phyloP scores from a whole-genome alignment of 208 protist species.

The Trypanosomatidae sp. region DNA sequence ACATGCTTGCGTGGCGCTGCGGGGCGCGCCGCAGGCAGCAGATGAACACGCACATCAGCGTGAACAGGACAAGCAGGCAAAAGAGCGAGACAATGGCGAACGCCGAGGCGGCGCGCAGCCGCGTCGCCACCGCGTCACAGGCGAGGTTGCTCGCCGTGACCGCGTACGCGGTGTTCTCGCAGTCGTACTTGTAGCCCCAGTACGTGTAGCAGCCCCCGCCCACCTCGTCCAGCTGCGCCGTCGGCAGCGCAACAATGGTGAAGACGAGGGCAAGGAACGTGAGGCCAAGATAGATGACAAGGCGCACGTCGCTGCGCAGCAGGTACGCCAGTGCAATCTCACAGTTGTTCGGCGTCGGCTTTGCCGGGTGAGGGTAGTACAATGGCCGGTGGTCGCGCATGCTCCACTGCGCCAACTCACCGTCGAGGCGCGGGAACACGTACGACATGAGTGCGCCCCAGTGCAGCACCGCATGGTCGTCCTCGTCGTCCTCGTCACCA shows the following conservation, averaged over 20 bases:
- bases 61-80: slow-evolving; percentile 16
- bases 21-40: no score
- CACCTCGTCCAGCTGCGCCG: slow-evolving; percentile 27
- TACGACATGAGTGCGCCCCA: no score
- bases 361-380: no score
- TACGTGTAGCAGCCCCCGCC: slow-evolving; percentile 42
- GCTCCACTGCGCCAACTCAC: slow-evolving; percentile 9
- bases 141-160: slow-evolving; percentile 13
- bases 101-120: slow-evolving; percentile 33
- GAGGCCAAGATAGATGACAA: slow-evolving; percentile 13
- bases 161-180: slow-evolving; percentile 25
- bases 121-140: slow-evolving; percentile 9
- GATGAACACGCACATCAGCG: no score
- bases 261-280: slow-evolving; percentile 22
- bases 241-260: slow-evolving; percentile 23
- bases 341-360: no score
- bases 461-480: no score
- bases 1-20: slow-evolving; percentile 3
- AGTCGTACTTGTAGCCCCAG: slow-evolving; percentile 67
- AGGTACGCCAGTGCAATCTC: slow-evolving; percentile 9
- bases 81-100: slow-evolving; percentile 43
- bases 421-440: slow-evolving; percentile 30
- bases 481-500: no score
- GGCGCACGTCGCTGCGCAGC: slow-evolving; percentile 18
- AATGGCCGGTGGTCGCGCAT: no score